Percentiles rank a stretch among this genome's conserved stretches.
Evolutionary conservation across 441 rosid genomes (phyloP).

Genomic region (Capsella rubella): DNA sequence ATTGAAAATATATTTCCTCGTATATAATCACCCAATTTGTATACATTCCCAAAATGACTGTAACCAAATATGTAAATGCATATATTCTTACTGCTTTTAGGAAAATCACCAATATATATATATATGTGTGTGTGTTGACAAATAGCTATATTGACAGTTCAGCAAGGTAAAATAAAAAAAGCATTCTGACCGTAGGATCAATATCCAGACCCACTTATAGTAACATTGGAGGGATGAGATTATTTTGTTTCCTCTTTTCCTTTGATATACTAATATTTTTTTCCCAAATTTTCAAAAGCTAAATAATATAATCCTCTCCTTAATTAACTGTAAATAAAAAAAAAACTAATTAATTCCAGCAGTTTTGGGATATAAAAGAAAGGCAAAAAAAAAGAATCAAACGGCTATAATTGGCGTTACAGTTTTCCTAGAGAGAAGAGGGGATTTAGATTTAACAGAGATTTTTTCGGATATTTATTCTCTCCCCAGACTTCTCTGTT

Average conservation of each 20-base stretch:
- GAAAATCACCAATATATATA: no score
- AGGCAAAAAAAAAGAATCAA: constrained; percentile 55
- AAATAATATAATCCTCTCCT: not conserved
- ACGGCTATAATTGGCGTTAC: constrained; percentile 50
- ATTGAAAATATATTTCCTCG: not conserved
- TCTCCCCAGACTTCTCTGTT: constrained; percentile 23
- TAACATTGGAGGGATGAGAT: constrained; percentile 8
- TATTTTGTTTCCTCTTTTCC: not conserved
- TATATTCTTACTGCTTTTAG: not conserved
- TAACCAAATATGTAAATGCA: not conserved
- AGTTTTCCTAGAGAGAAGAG: constrained; percentile 27
- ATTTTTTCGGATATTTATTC: constrained; percentile 29
- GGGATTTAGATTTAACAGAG: constrained; percentile 32
- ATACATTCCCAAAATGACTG: not conserved
- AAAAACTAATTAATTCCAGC: constrained; percentile 19
- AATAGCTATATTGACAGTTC: constrained; percentile 18
- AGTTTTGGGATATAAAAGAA: constrained; percentile 35
- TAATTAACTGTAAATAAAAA: not conserved
- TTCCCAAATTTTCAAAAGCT: not conserved
- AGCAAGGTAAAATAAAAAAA: not conserved
- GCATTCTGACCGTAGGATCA: constrained; percentile 32
- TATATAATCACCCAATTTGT: not conserved
- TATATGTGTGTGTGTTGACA: not conserved
- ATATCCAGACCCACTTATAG: not conserved
- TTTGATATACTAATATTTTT: not conserved